phyloP scores from a whole-genome alignment of 176 grass and related monocot species.

The Guadua angustifolia region DNA sequence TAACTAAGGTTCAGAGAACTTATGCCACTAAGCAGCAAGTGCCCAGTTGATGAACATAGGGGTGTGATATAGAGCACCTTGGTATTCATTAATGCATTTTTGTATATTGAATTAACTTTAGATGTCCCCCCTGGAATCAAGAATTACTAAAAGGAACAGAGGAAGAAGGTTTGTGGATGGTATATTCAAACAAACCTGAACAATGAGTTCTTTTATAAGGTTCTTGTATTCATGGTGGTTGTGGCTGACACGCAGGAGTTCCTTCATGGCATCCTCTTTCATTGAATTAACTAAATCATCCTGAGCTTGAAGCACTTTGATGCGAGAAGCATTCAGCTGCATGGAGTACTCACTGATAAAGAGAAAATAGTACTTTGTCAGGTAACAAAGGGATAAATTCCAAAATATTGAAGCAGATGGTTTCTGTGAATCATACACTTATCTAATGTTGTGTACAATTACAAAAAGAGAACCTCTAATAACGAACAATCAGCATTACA shows the following conservation, averaged over 20 bases:
- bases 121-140: background rate
- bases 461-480: constrained; percentile 19
- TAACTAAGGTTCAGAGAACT: background rate
- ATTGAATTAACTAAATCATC: constrained; percentile 95
- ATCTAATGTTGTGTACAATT: background rate
- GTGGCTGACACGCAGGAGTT: constrained; percentile 72
- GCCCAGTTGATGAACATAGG: background rate
- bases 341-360: constrained; percentile 90
- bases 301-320: constrained; percentile 98
- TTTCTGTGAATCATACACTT: background rate
- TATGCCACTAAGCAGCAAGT: background rate
- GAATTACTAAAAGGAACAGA: background rate
- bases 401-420: constrained; percentile 11
- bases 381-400: constrained; percentile 15
- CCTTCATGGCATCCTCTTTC: constrained; percentile 77
- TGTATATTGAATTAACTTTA: background rate
- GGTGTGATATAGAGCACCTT: background rate
- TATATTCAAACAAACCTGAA: constrained; percentile 69
- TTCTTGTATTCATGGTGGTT: constrained; percentile 68
- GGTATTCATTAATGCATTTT: background rate
- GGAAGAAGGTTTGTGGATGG: background rate
- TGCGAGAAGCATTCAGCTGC: constrained; percentile 96
- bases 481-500: background rate
- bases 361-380: constrained; percentile 40
- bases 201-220: constrained; percentile 80